Percentiles rank a stretch among this genome's conserved stretches.
Evolutionary conservation across 2,329 filamentous ascomycete genomes (phyloP).

Genomic region (Orbilia oligospora): DNA sequence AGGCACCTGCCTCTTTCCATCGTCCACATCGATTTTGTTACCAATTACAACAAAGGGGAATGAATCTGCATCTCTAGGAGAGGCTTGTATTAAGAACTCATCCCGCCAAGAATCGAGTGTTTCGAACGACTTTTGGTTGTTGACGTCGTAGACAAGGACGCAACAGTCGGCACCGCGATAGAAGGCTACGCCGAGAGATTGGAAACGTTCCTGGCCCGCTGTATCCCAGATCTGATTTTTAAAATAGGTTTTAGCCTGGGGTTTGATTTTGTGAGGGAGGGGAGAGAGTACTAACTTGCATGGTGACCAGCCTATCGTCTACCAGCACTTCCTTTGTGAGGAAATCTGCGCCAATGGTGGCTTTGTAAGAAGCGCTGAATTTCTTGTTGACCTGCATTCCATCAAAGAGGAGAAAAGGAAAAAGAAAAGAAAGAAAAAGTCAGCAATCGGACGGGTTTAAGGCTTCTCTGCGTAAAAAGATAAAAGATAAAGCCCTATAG

Average conservation of each 20-base stretch:
- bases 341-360: constrained; percentile 98
- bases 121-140: constrained; percentile 99
- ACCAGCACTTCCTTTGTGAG: constrained; percentile 97
- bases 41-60: constrained; percentile 98
- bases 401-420: constrained; percentile 34
- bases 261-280: constrained; percentile 28
- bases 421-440: constrained; percentile 44
- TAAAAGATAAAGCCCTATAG: not conserved
- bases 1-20: constrained; percentile 94
- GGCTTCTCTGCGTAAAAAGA: not conserved
- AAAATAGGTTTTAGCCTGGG: constrained; percentile 48
- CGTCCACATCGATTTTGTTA: constrained; percentile 99
- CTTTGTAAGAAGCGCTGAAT: constrained; percentile 99
- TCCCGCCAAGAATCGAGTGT: constrained; percentile 98
- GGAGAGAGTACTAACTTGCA: constrained; percentile 79
- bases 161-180: constrained; percentile 98
- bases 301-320: constrained; percentile 96
- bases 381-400: constrained; percentile 94
- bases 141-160: constrained; percentile 97
- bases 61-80: constrained; percentile 93
- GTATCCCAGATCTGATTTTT: constrained; percentile 89
- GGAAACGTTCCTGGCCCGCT: constrained; percentile 95
- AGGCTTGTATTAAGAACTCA: constrained; percentile 97
- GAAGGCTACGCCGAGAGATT: constrained; percentile 96
- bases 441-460: constrained; percentile 12